Evolutionary conservation across 805 yeast species (phyloP).

Genomic region (Teunomyces stri): DNA sequence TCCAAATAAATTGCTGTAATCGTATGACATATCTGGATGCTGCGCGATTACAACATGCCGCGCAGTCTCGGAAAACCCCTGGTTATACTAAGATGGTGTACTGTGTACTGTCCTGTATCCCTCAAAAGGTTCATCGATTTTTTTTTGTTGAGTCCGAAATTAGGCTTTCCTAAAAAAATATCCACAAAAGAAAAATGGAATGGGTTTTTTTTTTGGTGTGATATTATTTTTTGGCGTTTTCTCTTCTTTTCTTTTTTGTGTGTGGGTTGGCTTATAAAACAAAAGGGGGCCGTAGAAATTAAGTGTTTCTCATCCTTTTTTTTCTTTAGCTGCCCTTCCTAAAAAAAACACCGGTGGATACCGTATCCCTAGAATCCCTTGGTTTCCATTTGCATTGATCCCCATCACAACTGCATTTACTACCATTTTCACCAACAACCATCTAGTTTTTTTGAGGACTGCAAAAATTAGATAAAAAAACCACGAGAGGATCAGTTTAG

Average conservation of each 20-base stretch:
- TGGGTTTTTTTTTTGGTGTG: constrained; percentile 1
- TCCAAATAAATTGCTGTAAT: not conserved
- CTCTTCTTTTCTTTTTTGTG: constrained; percentile 3
- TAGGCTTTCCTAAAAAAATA: not conserved
- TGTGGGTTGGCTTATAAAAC: constrained; percentile 2
- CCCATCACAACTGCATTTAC: not conserved
- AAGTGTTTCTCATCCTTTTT: not conserved
- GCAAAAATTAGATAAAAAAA: not conserved
- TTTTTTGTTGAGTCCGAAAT: constrained; percentile 4
- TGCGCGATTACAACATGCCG: not conserved
- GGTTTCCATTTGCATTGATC: not conserved
- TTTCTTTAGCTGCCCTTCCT: not conserved
- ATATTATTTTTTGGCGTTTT: not conserved
- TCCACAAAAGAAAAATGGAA: constrained; percentile 1
- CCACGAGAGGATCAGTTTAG: not conserved
- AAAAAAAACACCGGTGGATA: not conserved
- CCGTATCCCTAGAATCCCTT: not conserved
- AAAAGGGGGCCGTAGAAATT: constrained; percentile 2
- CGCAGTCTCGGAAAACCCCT: not conserved
- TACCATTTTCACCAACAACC: too few relatives aligned
- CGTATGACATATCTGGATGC: not conserved
- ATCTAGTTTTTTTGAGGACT: not conserved
- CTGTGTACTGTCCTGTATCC: too few relatives aligned
- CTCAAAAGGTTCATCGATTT: not conserved
- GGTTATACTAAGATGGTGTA: not conserved